Evolutionary conservation across 495 filamentous ascomycete species (phyloP).

Genomic region (Tuber magnatum): DNA sequence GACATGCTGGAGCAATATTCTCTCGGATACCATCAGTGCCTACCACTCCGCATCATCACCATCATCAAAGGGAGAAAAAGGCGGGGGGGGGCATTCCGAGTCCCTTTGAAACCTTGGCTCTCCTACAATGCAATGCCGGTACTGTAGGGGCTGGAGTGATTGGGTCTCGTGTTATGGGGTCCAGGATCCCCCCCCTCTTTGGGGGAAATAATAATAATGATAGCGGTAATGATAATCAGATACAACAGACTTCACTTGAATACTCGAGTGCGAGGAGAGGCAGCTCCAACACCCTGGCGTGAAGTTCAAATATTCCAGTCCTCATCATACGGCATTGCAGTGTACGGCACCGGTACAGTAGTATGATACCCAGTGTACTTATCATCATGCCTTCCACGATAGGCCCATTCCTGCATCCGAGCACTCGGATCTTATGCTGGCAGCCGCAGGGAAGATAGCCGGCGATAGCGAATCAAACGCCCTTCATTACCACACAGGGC

Average conservation of each 20-base stretch:
- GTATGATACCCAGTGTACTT: no score
- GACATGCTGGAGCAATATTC: background rate
- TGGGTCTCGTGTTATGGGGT: background rate
- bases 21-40: background rate
- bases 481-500: background rate
- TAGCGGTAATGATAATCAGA: no score
- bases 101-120: background rate
- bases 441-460: background rate
- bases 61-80: background rate
- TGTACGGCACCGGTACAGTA: no score
- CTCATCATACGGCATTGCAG: background rate
- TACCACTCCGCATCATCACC: background rate
- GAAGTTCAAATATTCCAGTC: background rate
- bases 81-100: background rate
- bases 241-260: no score
- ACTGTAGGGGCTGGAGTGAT: background rate
- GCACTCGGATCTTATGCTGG: background rate
- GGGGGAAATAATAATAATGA: background rate
- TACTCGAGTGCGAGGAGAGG: background rate
- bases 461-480: background rate
- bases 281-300: background rate
- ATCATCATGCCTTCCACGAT: background rate
- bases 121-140: background rate
- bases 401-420: background rate
- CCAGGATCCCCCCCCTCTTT: background rate